Conservation (phyloP, 345 rosid species). For the Gossypium rotundifolium region DNA sequence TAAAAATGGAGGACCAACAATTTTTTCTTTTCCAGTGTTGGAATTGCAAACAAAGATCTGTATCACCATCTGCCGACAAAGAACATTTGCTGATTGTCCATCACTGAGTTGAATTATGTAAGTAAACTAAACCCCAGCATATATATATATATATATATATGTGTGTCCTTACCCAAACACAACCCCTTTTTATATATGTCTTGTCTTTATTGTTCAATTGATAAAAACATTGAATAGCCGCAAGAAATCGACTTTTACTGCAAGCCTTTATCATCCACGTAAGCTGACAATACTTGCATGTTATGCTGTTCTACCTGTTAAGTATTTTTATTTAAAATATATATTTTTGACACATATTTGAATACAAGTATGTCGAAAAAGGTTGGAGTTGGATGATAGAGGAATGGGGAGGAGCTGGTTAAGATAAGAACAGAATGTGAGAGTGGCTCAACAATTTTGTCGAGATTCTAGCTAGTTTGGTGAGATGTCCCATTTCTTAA, state of each 20-base stretch:
- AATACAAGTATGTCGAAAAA: not conserved
- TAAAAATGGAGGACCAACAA: constrained; percentile 11
- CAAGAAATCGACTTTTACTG: too few relatives aligned
- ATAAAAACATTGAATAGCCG: not conserved
- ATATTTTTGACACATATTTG: too few relatives aligned
- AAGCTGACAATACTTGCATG: too few relatives aligned
- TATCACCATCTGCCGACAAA: constrained; percentile 23
- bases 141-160: constrained; percentile 13
- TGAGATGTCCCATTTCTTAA: constrained; percentile 19
- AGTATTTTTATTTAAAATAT: too few relatives aligned
- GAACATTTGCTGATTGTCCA: constrained; percentile 5
- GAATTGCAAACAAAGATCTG: constrained; percentile 6
- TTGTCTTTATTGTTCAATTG: not conserved
- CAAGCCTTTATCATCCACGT: too few relatives aligned
- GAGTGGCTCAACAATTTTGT: constrained; percentile 11
- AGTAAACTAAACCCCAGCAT: not conserved
- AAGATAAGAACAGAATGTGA: constrained; percentile 23
- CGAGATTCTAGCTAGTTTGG: constrained; percentile 17
- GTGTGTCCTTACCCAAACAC: constrained; percentile 22
- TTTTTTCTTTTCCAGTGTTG: not conserved
- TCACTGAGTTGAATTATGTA: not conserved
- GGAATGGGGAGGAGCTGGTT: constrained; percentile 6
- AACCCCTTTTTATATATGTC: not conserved
- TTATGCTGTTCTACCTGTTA: too few relatives aligned
- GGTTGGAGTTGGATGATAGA: not conserved